Percentiles rank a stretch among this genome's conserved stretches.
These are phyloP conservation scores for Saraca asoca DNA, from an alignment of 331 rosid genomes.

Conservation along the genomic window DNA sequence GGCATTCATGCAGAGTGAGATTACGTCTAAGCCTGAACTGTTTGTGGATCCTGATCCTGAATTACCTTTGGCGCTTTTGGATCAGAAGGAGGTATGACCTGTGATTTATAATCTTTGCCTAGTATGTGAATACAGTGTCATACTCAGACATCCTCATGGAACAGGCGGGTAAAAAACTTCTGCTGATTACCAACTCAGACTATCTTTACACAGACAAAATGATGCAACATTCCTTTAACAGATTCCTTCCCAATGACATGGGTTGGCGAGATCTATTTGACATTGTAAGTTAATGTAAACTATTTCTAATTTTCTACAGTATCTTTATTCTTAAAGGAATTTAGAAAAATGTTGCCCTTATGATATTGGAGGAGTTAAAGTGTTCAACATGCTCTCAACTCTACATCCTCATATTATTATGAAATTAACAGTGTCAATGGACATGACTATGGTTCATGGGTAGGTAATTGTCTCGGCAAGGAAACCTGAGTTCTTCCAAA, in stretches of 20 bases:
- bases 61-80: constrained; percentile 87
- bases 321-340: constrained; percentile 23
- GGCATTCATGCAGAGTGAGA: constrained; percentile 74
- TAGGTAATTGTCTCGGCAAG: constrained; percentile 96
- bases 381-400: constrained; percentile 21
- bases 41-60: constrained; percentile 93
- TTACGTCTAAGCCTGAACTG: constrained; percentile 93
- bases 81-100: constrained; percentile 81
- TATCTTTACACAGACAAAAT: constrained; percentile 87
- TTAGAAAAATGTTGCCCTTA: constrained; percentile 4
- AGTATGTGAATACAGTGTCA: constrained; percentile 26
- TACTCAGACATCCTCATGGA: constrained; percentile 39
- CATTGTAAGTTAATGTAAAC: constrained; percentile 95
- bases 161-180: constrained; percentile 93
- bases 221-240: constrained; percentile 95
- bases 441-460: constrained; percentile 25
- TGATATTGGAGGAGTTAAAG: constrained; percentile 18
- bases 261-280: constrained; percentile 94
- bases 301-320: constrained; percentile 29
- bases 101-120: constrained; percentile 16
- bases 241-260: constrained; percentile 95
- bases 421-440: constrained; percentile 27
- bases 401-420: constrained; percentile 4
- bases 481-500: constrained; percentile 98
- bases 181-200: constrained; percentile 96